These are phyloP conservation scores for Epichloe typhina DNA, from an alignment of 2,329 filamentous ascomycete genomes.

Conservation along the genomic window DNA sequence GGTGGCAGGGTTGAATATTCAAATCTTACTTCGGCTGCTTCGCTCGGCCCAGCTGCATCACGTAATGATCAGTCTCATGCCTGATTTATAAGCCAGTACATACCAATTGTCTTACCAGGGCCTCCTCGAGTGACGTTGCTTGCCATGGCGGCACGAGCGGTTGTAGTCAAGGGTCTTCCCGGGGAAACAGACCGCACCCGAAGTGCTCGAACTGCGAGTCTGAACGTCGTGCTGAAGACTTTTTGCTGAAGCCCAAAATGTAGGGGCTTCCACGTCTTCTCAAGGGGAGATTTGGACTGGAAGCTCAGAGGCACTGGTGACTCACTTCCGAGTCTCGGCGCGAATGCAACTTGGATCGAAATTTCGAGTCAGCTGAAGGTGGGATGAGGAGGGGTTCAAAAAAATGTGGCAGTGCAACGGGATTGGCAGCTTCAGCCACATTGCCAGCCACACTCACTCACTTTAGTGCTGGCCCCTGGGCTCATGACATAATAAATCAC, in stretches of 20 bases:
- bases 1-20: constrained; percentile 21
- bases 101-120: constrained; percentile 16
- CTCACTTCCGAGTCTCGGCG: constrained; percentile 3
- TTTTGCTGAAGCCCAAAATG: constrained; percentile 23
- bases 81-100: not conserved
- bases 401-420: constrained; percentile 9
- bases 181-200: constrained; percentile 43
- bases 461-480: not conserved
- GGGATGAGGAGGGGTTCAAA: constrained; percentile 9
- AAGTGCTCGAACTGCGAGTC: constrained; percentile 40
- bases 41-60: constrained; percentile 27
- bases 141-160: constrained; percentile 41
- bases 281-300: constrained; percentile 5
- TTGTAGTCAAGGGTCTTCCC: constrained; percentile 26
- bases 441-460: not conserved
- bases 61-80: constrained; percentile 11
- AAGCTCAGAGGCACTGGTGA: not conserved
- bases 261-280: constrained; percentile 20
- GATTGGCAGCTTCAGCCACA: constrained; percentile 7
- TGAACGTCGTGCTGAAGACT: constrained; percentile 31
- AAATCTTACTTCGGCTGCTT: constrained; percentile 25
- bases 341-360: constrained; percentile 1
- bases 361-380: constrained; percentile 12
- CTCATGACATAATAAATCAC: not conserved
- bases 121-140: constrained; percentile 40